Evolutionary conservation across 352 stramenopile genomes (phyloP).

Genomic region (Globisporangium lucens): DNA sequence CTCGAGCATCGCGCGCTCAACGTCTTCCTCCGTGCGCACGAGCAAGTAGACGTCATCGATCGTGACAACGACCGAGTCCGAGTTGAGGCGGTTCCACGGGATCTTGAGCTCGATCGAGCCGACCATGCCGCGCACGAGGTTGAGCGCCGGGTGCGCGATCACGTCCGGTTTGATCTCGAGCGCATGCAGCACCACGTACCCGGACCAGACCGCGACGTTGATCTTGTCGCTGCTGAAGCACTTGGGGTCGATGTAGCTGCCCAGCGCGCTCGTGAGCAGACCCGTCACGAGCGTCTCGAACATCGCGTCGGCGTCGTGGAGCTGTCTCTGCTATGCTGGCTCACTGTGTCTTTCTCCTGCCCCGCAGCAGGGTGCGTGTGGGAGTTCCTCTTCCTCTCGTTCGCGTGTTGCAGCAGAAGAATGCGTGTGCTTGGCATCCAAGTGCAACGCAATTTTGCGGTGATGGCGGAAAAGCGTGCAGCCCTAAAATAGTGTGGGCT

Average conservation of each 20-base stretch:
- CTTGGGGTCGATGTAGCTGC: slow-evolving; percentile 83
- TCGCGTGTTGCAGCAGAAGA: not conserved
- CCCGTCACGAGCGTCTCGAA: slow-evolving; percentile 87
- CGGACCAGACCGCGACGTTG: slow-evolving; percentile 84
- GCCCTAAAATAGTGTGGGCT: not conserved
- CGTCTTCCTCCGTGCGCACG: slow-evolving; percentile 73
- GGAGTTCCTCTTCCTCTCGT: not conserved
- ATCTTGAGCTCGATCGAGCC: slow-evolving; percentile 89
- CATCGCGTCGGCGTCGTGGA: slow-evolving; percentile 33
- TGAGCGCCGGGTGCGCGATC: slow-evolving; percentile 55
- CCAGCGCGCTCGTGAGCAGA: slow-evolving; percentile 80
- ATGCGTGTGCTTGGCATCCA: not conserved
- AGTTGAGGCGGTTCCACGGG: slow-evolving; percentile 86
- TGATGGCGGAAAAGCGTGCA: not conserved
- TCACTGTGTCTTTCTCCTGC: not conserved
- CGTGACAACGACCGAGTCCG: slow-evolving; percentile 83
- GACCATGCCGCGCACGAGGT: slow-evolving; percentile 73
- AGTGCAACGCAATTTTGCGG: not conserved
- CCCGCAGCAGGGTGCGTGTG: not conserved
- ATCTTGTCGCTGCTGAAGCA: slow-evolving; percentile 90
- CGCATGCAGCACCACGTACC: slow-evolving; percentile 80
- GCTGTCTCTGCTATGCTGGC: not conserved
- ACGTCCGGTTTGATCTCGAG: slow-evolving; percentile 81
- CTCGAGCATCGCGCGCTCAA: slow-evolving; percentile 68
- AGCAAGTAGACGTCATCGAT: slow-evolving; percentile 86